Base-by-base conservation (phyloP, 139 green algal genomes). In the Closterium sp. region DNA sequence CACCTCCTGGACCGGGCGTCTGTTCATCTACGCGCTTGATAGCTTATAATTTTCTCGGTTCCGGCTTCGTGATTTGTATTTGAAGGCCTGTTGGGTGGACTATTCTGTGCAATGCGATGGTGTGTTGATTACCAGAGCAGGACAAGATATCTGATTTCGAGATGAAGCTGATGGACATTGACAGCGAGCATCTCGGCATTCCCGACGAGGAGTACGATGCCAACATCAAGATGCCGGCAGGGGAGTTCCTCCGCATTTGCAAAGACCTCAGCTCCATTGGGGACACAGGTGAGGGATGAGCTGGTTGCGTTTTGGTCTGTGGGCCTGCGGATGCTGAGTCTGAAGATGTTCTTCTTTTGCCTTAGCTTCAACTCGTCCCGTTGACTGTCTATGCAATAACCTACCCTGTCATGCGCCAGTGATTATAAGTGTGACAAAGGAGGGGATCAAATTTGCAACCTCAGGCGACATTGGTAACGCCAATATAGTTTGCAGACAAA, bases 81-180 rank as follows among this genome's bases (percentile, higher is more conserved):
- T 10, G 31, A 89, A 81, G 86, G 33, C 16, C 84, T 34, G 33
- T 64, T 34, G 9, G 86, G 55, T 76, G 55, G 55, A 76, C 23
- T 76, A 76, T 76, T 76, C 55, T 76, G 55, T 86, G 83, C 1
- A 4, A 12, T 25, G 83, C 4, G 9, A 34, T 86, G 83, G 3
- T 87, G 87, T 88, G 23, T 85, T n/a, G 31, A 23, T 90, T 16
- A 90, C 5, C 91, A 94, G 91, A 93, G 6, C 95, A 97, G 89
- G 97, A 99, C 84, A 97, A 98, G 87, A 96, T 99, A 34, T 96
- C 94, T 2, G 98, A 99, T 92, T 99, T 99, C 94, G 97, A 99
- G 92, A 93, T 99, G 5, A 99, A 99, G 95, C 96, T 99, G 10
- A 99, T 99, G 98, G 97, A 98, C 89, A 99, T 99, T 86, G 98